Percentiles rank a stretch among this genome's conserved stretches.
These are phyloP conservation scores for Rubia yunnanensis DNA, from an alignment of 257 asterid genomes.

Conservation along the genomic window DNA sequence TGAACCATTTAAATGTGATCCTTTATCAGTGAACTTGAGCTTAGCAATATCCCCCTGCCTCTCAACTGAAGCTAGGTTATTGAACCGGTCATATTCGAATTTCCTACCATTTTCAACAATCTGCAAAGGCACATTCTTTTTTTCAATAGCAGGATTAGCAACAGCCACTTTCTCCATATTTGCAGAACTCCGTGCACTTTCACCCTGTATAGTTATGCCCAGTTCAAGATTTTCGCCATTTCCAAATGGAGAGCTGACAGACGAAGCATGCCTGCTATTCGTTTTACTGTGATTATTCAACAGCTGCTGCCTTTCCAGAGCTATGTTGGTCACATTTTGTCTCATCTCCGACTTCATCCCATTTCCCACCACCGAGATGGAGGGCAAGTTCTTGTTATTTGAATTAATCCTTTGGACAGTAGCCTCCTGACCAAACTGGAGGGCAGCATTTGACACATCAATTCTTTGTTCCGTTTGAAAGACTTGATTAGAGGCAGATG, in stretches of 20 bases:
- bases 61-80: constrained; percentile 8
- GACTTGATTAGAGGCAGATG: constrained; percentile 23
- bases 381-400: constrained; percentile 19
- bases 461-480: constrained; percentile 24
- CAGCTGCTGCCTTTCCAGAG: constrained; percentile 17
- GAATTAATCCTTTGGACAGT: constrained; percentile 13
- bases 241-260: constrained; percentile 16
- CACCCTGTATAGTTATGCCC: constrained; percentile 20
- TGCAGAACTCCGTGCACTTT: constrained; percentile 11
- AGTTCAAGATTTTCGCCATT: constrained; percentile 22
- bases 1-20: constrained; percentile 2
- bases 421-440: constrained; percentile 14
- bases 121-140: constrained; percentile 7
- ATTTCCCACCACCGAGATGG: constrained; percentile 22
- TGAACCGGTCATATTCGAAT: constrained; percentile 4
- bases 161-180: constrained; percentile 9
- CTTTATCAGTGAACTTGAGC: not conserved
- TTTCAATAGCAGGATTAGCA: constrained; percentile 8
- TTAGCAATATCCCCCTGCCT: not conserved
- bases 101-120: constrained; percentile 16
- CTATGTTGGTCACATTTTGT: constrained; percentile 13
- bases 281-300: constrained; percentile 9
- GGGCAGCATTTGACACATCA: constrained; percentile 17
- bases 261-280: constrained; percentile 14
- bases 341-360: constrained; percentile 19